phyloP scores from a whole-genome alignment of 495 filamentous ascomycete genomes.

The Cudoniella acicularis region DNA sequence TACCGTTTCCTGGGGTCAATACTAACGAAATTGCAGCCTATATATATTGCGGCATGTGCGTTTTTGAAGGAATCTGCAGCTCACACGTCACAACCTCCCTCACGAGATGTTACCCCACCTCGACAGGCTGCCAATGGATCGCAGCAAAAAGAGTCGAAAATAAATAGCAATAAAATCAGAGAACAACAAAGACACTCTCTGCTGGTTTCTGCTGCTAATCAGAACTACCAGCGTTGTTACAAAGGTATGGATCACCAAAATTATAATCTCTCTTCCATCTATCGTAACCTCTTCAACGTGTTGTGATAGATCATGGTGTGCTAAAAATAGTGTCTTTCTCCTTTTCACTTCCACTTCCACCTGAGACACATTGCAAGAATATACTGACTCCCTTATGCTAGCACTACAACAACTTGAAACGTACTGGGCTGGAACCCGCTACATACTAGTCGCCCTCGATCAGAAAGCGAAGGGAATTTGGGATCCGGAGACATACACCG shows the following conservation, averaged over 20 bases:
- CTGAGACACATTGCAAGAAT: too few species aligned
- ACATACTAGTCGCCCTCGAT: constrained; percentile 81
- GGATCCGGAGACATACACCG: constrained; percentile 74
- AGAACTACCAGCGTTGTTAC: constrained; percentile 79
- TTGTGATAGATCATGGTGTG: too few species aligned
- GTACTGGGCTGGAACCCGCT: constrained; percentile 83
- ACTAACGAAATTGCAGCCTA: too few species aligned
- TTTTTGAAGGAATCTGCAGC: constrained; percentile 73
- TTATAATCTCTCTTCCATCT: too few species aligned
- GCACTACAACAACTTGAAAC: constrained; percentile 69
- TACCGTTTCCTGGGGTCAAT: too few species aligned
- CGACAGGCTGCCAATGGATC: neutral
- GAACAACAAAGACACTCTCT: constrained; percentile 64
- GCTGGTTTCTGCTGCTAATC: constrained; percentile 68
- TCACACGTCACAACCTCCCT: constrained; percentile 53
- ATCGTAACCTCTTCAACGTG: too few species aligned
- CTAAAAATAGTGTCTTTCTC: too few species aligned
- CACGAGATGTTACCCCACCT: constrained; percentile 45
- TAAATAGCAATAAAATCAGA: constrained; percentile 29
- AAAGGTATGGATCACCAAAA: too few species aligned
- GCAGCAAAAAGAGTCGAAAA: constrained; percentile 1
- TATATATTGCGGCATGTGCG: constrained; percentile 84
- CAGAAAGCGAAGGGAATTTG: constrained; percentile 82
- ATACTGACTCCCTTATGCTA: too few species aligned
- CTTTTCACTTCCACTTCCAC: too few species aligned